These are phyloP conservation scores for Multifurca ochricompacta DNA, from an alignment of 768 basidiomycete genomes.

Conservation along the genomic window DNA sequence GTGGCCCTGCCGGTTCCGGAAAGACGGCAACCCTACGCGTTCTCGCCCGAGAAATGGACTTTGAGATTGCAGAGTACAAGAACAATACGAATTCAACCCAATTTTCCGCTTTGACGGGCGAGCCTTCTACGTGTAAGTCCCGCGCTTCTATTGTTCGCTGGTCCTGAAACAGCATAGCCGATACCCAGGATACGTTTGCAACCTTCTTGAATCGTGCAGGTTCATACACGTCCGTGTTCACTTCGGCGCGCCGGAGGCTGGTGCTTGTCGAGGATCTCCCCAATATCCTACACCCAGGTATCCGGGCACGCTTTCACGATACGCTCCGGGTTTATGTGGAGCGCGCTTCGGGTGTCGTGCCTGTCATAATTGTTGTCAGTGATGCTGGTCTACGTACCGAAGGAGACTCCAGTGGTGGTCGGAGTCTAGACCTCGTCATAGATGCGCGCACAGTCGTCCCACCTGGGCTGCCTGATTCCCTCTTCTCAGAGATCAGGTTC, in stretches of 20 bases:
- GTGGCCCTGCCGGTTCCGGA: constrained; percentile 83
- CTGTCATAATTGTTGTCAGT: constrained; percentile 77
- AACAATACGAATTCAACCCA: constrained; percentile 46
- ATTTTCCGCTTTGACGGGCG: constrained; percentile 36
- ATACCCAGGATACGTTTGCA: constrained; percentile 50
- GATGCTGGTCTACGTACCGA: constrained; percentile 77
- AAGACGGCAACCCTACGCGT: constrained; percentile 84
- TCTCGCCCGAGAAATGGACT: constrained; percentile 62
- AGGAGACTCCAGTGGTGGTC: constrained; percentile 39
- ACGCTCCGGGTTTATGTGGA: constrained; percentile 51
- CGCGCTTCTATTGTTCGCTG: not conserved
- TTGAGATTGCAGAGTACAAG: constrained; percentile 70
- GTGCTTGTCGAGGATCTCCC: constrained; percentile 88
- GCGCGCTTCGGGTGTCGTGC: constrained; percentile 33
- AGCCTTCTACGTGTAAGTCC: constrained; percentile 7
- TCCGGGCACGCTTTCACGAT: constrained; percentile 65
- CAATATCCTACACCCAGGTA: constrained; percentile 71
- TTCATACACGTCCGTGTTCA: constrained; percentile 49
- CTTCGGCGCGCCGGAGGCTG: constrained; percentile 29
- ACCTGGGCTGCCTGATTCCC: constrained; percentile 56
- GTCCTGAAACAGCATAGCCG: constrained; percentile 4
- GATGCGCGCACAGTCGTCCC: constrained; percentile 69
- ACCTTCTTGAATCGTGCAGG: constrained; percentile 67
- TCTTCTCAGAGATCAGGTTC: constrained; percentile 74
- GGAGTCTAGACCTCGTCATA: constrained; percentile 43